Evolutionary conservation across 345 rosid genomes (phyloP).

Genomic region (Turnera subulata): DNA sequence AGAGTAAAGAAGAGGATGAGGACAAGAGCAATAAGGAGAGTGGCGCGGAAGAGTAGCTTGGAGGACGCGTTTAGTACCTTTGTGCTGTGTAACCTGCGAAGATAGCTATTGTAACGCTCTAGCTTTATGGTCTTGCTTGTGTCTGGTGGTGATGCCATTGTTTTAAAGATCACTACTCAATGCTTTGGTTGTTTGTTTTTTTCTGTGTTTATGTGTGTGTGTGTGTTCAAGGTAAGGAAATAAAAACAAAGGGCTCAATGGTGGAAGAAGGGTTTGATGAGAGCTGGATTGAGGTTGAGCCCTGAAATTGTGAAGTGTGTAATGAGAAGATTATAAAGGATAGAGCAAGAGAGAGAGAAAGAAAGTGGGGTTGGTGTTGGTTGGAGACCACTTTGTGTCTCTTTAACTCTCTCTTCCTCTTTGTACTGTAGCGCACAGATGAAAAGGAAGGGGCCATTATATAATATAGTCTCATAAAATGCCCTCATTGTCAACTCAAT

Average conservation of each 20-base stretch:
- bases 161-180: no score
- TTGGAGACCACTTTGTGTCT: conserved; percentile 49
- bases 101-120: conserved; percentile 86
- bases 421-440: background rate
- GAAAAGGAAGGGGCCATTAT: background rate
- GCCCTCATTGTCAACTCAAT: background rate
- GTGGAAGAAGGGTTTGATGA: background rate
- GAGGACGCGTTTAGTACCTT: conserved; percentile 77
- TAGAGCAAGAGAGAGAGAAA: conserved; percentile 3
- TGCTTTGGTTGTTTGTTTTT: no score
- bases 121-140: conserved; percentile 83
- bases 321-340: conserved; percentile 17
- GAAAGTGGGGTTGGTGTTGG: conserved; percentile 24
- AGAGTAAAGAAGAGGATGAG: conserved; percentile 69
- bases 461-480: background rate
- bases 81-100: conserved; percentile 67
- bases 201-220: background rate
- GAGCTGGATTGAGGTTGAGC: conserved; percentile 4
- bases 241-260: background rate
- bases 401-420: background rate
- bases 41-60: conserved; percentile 70
- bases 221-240: conserved; percentile 1
- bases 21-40: conserved; percentile 75
- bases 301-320: conserved; percentile 6
- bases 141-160: conserved; percentile 68